phyloP scores from a whole-genome alignment of 306 rosid species.

The Purshia tridentata region DNA sequence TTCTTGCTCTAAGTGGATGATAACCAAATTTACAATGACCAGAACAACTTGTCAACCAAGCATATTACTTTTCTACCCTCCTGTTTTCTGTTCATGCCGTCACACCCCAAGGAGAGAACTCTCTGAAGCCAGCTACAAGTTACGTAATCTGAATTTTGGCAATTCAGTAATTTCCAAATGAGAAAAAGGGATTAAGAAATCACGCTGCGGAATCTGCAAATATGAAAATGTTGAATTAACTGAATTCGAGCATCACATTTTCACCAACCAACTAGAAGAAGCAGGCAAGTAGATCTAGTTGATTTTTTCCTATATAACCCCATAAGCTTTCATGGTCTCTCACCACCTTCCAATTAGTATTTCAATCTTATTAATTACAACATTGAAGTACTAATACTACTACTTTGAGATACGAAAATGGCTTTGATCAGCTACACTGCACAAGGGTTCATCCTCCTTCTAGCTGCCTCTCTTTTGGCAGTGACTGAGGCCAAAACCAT shows the following conservation, averaged over 20 bases:
- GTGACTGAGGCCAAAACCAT: slow-evolving; percentile 39
- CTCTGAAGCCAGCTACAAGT: too few relatives aligned
- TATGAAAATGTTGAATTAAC: slow-evolving; percentile 5
- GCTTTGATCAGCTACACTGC: slow-evolving; percentile 12
- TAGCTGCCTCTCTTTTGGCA: slow-evolving; percentile 26
- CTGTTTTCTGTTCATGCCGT: not conserved
- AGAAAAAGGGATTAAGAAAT: slow-evolving; percentile 3
- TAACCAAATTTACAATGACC: slow-evolving; percentile 7
- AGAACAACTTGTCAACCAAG: not conserved
- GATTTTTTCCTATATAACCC: slow-evolving; percentile 14
- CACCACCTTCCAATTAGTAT: not conserved
- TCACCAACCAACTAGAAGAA: slow-evolving; percentile 3
- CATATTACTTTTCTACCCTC: slow-evolving; percentile 9
- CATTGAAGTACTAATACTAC: not conserved
- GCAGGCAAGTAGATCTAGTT: not conserved
- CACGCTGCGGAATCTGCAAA: not conserved
- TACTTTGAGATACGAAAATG: slow-evolving; percentile 15
- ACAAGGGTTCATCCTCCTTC: slow-evolving; percentile 29
- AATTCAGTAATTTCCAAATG: slow-evolving; percentile 4
- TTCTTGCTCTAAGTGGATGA: slow-evolving; percentile 9
- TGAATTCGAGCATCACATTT: not conserved
- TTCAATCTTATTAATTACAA: not conserved
- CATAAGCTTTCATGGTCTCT: not conserved
- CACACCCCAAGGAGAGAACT: too few relatives aligned
- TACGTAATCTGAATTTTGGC: not conserved